Evolutionary conservation across 78 protist genomes (phyloP).

Genomic region (Creolimax fragrantissima): DNA sequence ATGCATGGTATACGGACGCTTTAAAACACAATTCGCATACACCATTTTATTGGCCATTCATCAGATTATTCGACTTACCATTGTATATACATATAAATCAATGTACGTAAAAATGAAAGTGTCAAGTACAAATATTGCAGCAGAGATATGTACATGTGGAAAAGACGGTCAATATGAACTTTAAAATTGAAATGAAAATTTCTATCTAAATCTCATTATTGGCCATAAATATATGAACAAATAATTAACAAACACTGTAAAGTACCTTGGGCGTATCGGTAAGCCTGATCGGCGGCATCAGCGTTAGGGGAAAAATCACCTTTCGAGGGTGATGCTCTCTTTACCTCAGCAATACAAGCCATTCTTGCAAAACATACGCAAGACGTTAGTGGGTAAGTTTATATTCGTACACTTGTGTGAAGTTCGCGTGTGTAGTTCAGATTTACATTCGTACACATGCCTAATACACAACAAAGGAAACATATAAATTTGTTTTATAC

Average conservation of each 20-base stretch:
- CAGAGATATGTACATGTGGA: too few relatives aligned
- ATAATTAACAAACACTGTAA: not conserved
- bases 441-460: not conserved
- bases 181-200: too few relatives aligned
- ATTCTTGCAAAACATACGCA: not conserved
- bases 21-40: too few relatives aligned
- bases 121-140: too few relatives aligned
- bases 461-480: not conserved
- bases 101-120: too few relatives aligned
- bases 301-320: constrained; percentile 42
- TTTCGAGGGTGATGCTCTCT: constrained; percentile 50
- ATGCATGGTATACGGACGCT: too few relatives aligned
- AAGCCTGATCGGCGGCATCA: constrained; percentile 12
- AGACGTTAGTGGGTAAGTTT: not conserved
- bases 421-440: not conserved
- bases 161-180: too few relatives aligned
- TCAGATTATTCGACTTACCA: too few relatives aligned
- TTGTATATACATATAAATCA: too few relatives aligned
- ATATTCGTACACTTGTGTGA: not conserved
- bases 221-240: too few relatives aligned
- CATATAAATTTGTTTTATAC: not conserved
- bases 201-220: too few relatives aligned
- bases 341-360: constrained; percentile 36
- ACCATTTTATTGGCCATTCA: too few relatives aligned
- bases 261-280: not conserved